Base-by-base conservation (phyloP, 2,329 filamentous ascomycete species). In the Cucurbitaria berberidis region DNA sequence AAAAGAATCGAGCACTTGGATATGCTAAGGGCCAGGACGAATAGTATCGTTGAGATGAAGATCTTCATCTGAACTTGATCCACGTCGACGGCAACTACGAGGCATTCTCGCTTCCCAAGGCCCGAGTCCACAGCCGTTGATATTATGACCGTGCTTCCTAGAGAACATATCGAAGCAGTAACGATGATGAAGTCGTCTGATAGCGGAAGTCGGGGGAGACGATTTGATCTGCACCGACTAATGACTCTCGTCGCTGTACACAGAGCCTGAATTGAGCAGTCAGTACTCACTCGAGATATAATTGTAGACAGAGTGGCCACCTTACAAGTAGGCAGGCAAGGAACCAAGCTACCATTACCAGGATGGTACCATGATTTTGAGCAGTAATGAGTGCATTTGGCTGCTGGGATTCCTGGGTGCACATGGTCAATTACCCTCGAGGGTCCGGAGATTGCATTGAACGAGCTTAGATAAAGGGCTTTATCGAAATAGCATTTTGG, bases 271-370 rank as follows among this genome's bases (percentile, higher is more conserved):
- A 44, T 11, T 3, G 8, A 27, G 13, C 8, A 29, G 43, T 64
- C 29, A 65, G 51, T 21, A 5, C 41, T 35, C 13, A 5, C 41
- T 35, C 13, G 13, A 18, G 32, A 15, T 16, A 18, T 36, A 27
- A 15, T 30, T n/a, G 13, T 15, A 34, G 32, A 7, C 9, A n/a
- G 10, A 15, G 35, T 8, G n/a, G 19, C 22, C 6, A 18, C 51
- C 49, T 43, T 57, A 68, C 66, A 29, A 69, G 50, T 29, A 62
- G 47, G 41, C 60, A 63, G n/a, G 56, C 60, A 30, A 70, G 53
- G 29, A 66, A 67, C 66, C 64, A 70, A 45, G 60, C 56, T 30
- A 55, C 60, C 52, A 68, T 68, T 43, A 65, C 56, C 52, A 70
- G 48, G 48, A 70, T 55, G 16, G 62, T 58, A 3, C 64, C 66